Evolutionary conservation across 2,329 filamentous ascomycete genomes (phyloP), one percentile per base, ranked within the genome.

Genomic region (Alternaria novae-zelandiae): DNA sequence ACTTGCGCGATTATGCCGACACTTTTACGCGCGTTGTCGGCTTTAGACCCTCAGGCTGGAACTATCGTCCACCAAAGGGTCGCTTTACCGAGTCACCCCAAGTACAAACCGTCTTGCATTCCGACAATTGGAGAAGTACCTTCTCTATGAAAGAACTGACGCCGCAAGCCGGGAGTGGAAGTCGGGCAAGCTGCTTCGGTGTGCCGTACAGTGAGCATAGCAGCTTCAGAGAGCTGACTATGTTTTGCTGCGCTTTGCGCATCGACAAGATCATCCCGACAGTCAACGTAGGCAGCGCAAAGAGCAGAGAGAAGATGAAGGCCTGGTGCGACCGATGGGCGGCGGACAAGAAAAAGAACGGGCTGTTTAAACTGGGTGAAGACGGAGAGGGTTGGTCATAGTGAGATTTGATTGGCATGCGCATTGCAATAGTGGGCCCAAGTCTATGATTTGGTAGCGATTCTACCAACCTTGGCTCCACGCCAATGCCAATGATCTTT

Each of bases 151-250:
- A 84, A 8, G 92, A 97, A 63, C 86, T 99, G 44, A 85, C 89
- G 0, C 90, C 93, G 0, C 93, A 97, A 80, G 87, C 93, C 5
- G 96, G 96, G 4, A 94, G 91, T 80, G 94, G 91, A 4, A 86
- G 86, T 51, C 90, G 95, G 71, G 92, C 92, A 41, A 90, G 91
- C 78, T 97, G 94, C 78, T 97, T 96, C 71, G 94, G 93, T 1
- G 96, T 98, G 3, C 96, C 96, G 3, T 99, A 99, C 78, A 94
- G 91, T 55, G 96, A 99, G 82, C 96, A 99, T 79, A 96, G 92
- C 78, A 96, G 92, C 65, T 99, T 99, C 76, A 86, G 95, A 44
- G 96, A 99, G 83, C 81, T 99, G 76, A 95, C 93, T 0, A 90
- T 98, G 87, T 99, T 99, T 76, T 88, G 95, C 70, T 96, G 96